Evolutionary conservation across 768 basidiomycete genomes (phyloP).

Genomic region (Pisolithus tinctorius): DNA sequence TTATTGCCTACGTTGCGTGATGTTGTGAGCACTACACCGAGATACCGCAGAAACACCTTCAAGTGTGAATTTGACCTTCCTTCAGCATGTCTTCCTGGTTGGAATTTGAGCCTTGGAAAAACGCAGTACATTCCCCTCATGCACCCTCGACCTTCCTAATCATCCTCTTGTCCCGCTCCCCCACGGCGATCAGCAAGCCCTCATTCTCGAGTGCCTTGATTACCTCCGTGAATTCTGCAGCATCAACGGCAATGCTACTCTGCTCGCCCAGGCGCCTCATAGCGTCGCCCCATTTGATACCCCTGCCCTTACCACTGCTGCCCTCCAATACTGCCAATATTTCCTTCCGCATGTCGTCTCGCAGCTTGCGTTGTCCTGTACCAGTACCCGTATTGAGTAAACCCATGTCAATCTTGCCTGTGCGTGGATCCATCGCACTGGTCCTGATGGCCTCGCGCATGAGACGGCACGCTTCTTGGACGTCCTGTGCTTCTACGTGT

Average conservation of each 20-base stretch:
- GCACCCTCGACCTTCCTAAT: constrained; percentile 61
- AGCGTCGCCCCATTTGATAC: constrained; percentile 80
- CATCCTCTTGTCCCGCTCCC: constrained; percentile 79
- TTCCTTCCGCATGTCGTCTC: constrained; percentile 87
- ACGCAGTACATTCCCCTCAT: constrained; percentile 3
- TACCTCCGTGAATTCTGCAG: constrained; percentile 76
- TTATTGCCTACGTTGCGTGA: too few species aligned
- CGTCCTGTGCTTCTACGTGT: constrained; percentile 82
- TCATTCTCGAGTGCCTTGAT: constrained; percentile 77
- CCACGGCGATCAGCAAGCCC: constrained; percentile 77
- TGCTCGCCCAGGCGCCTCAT: constrained; percentile 74
- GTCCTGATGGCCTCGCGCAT: constrained; percentile 97
- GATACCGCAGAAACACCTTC: too few species aligned
- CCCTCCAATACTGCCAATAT: constrained; percentile 57
- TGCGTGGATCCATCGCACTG: constrained; percentile 90
- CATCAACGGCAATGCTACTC: constrained; percentile 75
- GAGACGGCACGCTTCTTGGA: constrained; percentile 85
- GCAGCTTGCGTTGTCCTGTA: constrained; percentile 73
- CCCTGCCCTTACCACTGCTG: constrained; percentile 42
- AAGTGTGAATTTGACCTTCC: too few species aligned
- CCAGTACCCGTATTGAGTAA: constrained; percentile 92
- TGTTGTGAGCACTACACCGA: too few species aligned
- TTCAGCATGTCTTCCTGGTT: too few species aligned
- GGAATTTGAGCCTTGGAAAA: too few species aligned
- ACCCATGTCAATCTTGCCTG: constrained; percentile 97